phyloP scores from a whole-genome alignment of 257 asterid genomes.

The Rubia yunnanensis region DNA sequence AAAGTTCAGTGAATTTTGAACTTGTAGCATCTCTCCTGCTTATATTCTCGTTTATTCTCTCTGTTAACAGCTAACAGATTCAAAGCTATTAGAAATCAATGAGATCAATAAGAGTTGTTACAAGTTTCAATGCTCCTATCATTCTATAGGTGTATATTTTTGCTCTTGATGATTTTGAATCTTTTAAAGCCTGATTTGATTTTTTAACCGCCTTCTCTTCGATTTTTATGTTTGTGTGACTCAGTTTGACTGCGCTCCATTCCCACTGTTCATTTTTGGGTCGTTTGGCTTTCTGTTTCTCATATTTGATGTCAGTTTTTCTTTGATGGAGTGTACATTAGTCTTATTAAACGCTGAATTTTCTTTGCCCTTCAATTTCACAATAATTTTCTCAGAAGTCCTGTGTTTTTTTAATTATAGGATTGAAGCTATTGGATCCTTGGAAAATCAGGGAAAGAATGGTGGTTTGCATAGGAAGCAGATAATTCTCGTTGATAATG shows the following conservation, averaged over 20 bases:
- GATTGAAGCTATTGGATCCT: constrained; percentile 64
- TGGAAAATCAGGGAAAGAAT: constrained; percentile 54
- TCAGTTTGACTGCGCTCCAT: background rate
- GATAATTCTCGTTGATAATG: constrained; percentile 67
- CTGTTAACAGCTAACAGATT: too few relatives aligned
- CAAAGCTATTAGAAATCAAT: too few relatives aligned
- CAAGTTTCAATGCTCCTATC: too few relatives aligned
- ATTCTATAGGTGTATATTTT: too few relatives aligned
- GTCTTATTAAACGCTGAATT: background rate
- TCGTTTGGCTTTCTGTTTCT: background rate
- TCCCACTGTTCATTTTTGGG: background rate
- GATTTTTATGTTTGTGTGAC: background rate
- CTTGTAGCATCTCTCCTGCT: background rate
- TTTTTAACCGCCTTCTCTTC: background rate
- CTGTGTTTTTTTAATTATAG: constrained; percentile 27
- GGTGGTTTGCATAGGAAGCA: constrained; percentile 61
- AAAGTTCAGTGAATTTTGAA: background rate
- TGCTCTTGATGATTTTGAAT: too few relatives aligned
- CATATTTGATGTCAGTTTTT: background rate
- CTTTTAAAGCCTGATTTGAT: background rate
- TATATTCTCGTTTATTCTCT: background rate
- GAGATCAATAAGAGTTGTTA: too few relatives aligned
- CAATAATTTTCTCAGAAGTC: background rate
- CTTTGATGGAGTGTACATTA: background rate
- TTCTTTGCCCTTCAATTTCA: background rate